Percentiles rank a stretch among this genome's conserved stretches.
Evolutionary conservation across 1,284 basidiomycete species (phyloP).

Genomic region (Wolfiporia cocos): DNA sequence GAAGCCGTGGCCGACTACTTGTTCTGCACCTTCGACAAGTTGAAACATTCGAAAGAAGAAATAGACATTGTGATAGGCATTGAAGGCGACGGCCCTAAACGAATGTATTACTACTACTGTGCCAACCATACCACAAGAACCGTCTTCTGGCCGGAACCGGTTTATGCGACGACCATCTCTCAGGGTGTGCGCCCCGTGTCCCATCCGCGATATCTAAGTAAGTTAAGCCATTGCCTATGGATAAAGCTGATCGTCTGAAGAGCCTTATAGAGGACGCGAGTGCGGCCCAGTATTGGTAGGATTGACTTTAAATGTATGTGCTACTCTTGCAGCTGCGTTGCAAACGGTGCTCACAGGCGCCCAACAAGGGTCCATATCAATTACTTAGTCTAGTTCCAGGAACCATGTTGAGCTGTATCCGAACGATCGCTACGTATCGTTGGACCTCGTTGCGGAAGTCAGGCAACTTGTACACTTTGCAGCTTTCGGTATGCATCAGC

Average conservation of each 20-base stretch:
- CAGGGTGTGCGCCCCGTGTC: background rate
- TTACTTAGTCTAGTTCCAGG: conserved; percentile 3
- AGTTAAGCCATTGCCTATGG: background rate
- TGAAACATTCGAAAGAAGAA: no score
- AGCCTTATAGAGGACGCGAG: no score
- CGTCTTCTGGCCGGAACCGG: conserved; percentile 15
- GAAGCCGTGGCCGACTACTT: no score
- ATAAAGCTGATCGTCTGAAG: no score
- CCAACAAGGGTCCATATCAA: background rate
- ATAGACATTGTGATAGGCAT: conserved; percentile 12
- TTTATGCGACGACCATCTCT: background rate
- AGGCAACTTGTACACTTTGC: conserved; percentile 4
- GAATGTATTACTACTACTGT: conserved; percentile 18
- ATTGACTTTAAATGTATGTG: no score
- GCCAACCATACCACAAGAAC: conserved; percentile 6
- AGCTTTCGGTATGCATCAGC: conserved; percentile 8
- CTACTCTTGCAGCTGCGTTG: no score
- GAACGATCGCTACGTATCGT: conserved; percentile 1
- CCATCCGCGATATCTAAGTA: conserved; percentile 11
- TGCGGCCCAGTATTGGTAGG: no score
- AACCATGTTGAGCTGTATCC: conserved; percentile 16
- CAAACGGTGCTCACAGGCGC: no score
- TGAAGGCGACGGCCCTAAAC: background rate
- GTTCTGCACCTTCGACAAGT: no score
- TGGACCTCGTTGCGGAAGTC: conserved; percentile 2